Percentiles rank a stretch among this genome's conserved stretches.
Conservation (phyloP, 768 basidiomycete genomes). For the Russula compacta region DNA sequence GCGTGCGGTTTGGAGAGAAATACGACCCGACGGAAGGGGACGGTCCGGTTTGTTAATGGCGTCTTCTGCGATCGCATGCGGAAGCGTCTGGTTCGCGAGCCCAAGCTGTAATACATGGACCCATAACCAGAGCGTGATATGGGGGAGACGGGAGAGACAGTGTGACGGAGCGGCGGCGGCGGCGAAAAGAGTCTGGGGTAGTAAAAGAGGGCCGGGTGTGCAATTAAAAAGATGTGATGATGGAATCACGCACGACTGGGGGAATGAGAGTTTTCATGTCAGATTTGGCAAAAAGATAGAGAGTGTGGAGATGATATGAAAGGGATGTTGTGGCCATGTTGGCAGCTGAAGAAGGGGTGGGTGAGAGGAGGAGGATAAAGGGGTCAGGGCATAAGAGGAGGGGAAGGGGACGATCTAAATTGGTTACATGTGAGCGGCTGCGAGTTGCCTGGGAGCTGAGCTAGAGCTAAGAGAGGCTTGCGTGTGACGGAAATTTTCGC, state of each 20-base stretch:
- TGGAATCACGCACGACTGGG: slow-evolving; percentile 20
- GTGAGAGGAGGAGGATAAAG: too few relatives aligned
- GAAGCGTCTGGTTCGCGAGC: slow-evolving; percentile 27
- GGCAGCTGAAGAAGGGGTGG: background rate
- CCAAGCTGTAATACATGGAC: slow-evolving; percentile 26
- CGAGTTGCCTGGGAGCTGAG: too few relatives aligned
- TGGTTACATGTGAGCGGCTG: too few relatives aligned
- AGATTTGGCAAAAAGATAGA: slow-evolving; percentile 24
- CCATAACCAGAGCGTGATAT: slow-evolving; percentile 26
- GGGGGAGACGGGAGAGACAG: slow-evolving; percentile 6
- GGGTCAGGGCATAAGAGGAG: too few relatives aligned
- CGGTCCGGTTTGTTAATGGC: slow-evolving; percentile 26
- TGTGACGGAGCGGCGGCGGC: slow-evolving; percentile 15
- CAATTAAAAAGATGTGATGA: background rate
- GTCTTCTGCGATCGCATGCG: slow-evolving; percentile 23
- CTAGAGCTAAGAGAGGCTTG: too few relatives aligned
- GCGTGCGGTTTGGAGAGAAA: slow-evolving; percentile 20
- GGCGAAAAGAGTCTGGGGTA: slow-evolving; percentile 15
- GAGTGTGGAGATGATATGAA: slow-evolving; percentile 11
- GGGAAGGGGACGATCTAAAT: too few relatives aligned
- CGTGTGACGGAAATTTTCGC: too few relatives aligned
- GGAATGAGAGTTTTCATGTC: slow-evolving; percentile 23
- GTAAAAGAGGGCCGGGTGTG: background rate
- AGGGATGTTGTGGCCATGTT: background rate
- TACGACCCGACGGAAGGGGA: slow-evolving; percentile 28